Conservation (phyloP, 352 stramenopile genomes). For the Phytophthora nicotianae region DNA sequence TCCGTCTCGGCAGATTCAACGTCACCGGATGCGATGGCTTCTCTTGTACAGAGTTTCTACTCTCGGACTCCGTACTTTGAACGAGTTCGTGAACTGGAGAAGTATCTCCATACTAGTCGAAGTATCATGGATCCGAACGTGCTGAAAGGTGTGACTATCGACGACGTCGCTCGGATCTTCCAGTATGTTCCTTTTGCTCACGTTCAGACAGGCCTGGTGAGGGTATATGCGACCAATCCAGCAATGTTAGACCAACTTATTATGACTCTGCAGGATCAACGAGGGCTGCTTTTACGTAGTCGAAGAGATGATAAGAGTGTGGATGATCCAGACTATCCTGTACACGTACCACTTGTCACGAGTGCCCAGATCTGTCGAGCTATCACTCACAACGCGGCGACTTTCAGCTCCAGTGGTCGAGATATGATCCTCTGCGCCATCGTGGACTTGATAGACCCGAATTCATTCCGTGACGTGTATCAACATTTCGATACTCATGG, state of each 20-base stretch:
- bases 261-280: slow-evolving; percentile 24
- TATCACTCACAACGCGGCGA: slow-evolving; percentile 54
- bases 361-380: slow-evolving; percentile 76
- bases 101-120: slow-evolving; percentile 41
- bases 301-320: slow-evolving; percentile 1
- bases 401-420: slow-evolving; percentile 70
- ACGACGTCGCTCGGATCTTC: slow-evolving; percentile 54
- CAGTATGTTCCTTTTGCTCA: slow-evolving; percentile 49
- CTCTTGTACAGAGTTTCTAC: slow-evolving; percentile 64
- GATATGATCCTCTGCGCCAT: slow-evolving; percentile 80
- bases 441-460: slow-evolving; percentile 59
- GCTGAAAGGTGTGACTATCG: slow-evolving; percentile 40
- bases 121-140: slow-evolving; percentile 52
- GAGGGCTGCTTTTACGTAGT: slow-evolving; percentile 19
- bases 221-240: slow-evolving; percentile 21
- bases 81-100: slow-evolving; percentile 57
- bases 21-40: slow-evolving; percentile 42
- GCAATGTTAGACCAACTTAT: slow-evolving; percentile 35
- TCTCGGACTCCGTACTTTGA: slow-evolving; percentile 74
- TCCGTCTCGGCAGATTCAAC: slow-evolving; percentile 1
- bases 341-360: slow-evolving; percentile 57
- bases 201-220: slow-evolving; percentile 34
- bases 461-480: slow-evolving; percentile 76
- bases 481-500: slow-evolving; percentile 63
- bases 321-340: slow-evolving; percentile 55